A percentile compares a stretch with the other conserved stretches of the same genome.
Evolutionary conservation across 129 eudicot species (phyloP).

Genomic region (Calendula officinalis): DNA sequence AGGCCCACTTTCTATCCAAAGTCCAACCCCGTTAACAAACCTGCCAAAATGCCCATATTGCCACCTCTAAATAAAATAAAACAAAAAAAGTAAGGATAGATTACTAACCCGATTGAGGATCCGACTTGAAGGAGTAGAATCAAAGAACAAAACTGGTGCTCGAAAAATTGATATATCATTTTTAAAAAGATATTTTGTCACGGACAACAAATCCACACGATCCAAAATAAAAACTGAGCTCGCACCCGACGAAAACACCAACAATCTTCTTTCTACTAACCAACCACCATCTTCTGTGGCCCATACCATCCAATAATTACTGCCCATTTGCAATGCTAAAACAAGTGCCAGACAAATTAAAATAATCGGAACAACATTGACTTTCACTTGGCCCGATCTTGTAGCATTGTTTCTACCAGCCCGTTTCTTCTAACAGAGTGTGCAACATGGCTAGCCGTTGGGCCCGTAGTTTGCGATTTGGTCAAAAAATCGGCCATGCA

Average conservation of each 20-base stretch:
- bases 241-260: conserved; percentile 63
- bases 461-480: conserved; percentile 16
- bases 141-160: conserved; percentile 85
- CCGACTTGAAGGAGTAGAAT: conserved; percentile 83
- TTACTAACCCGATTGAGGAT: conserved; percentile 74
- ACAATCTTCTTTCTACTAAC: conserved; percentile 45
- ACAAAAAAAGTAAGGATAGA: background rate
- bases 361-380: conserved; percentile 66
- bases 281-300: conserved; percentile 55
- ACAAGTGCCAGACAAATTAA: conserved; percentile 70
- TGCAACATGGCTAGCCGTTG: conserved; percentile 14
- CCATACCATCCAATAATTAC: conserved; percentile 97
- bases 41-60: background rate
- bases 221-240: conserved; percentile 76
- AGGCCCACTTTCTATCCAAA: background rate
- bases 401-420: conserved; percentile 29
- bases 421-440: conserved; percentile 33
- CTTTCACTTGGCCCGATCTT: conserved; percentile 69
- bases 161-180: conserved; percentile 67
- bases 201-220: conserved; percentile 69
- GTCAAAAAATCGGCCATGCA: conserved; percentile 50
- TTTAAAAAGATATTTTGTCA: conserved; percentile 56
- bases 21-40: no score
- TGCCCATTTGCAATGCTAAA: conserved; percentile 74
- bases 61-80: background rate